Evolutionary conservation across 306 rosid species (phyloP), one percentile per base, ranked within the genome.

Genomic region (Cyamopsis tetragonoloba): DNA sequence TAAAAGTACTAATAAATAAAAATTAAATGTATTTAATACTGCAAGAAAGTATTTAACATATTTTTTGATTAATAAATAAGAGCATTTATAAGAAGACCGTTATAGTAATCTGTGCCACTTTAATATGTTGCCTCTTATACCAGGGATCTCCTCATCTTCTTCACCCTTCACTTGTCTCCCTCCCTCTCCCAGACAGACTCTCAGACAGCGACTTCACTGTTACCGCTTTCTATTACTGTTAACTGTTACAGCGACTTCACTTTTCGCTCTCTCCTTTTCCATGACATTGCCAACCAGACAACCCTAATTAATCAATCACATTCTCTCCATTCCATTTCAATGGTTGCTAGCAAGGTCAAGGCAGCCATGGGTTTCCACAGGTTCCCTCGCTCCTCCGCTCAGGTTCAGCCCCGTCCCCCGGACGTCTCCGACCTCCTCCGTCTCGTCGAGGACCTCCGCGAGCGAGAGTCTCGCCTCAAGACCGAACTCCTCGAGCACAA

Each of bases 401-500:
- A 91, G 85, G 96, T 91, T 9, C 96, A 88, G 80, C 98, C 96
- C 1, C 79, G 77, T 20, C 96, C 96, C 0, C 93, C 96, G 0
- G 95, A 91, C 84, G 83, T 83, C 28, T 18, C 88, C 42, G 95
- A 88, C 60, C 89, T 91, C n/a, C 82, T 88, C 65, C 91, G 91
- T 7, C 54, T 83, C 12, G 90, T 91, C 0, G 96, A 91, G 38
- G 91, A 88, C 63, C 89, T 91, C 59, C 96, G 95, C 0, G 92
- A 91, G 65, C 76, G 95, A 3, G 98, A 88, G 84, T 84, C 95
- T 9, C 86, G 75, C 63, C 62, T 91, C 62, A 85, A 85, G 65
- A 89, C 92, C 0, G 90, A 91, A 70, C 95, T 91, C 11, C 87
- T 91, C 9, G 96, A 79, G 69, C 74, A 85, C 65, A 91, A 91